Evolutionary conservation across 345 rosid species (phyloP), one percentile per base, ranked within the genome.

Genomic region (Pugionium dolabratum): DNA sequence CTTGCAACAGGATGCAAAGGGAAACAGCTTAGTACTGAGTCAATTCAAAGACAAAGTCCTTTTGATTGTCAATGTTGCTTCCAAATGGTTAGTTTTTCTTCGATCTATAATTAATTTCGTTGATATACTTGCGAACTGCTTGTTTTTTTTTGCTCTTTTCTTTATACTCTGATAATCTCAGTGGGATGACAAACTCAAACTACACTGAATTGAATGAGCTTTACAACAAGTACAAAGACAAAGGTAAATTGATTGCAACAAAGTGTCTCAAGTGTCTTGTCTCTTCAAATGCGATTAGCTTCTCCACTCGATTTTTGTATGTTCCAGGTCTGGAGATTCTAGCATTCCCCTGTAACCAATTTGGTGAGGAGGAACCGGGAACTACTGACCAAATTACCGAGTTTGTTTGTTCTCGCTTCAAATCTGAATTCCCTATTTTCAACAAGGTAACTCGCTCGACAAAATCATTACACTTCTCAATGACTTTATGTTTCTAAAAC

Each of bases 291-390:
- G 4, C 2, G 3, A 11, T 33, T 66, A 3, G 30, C 32, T 73
- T 44, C 29, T 42, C 10, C 0, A 6, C 11, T 31, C 9, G 67
- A 51, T 52, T 29, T 40, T 70, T 10, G 43, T 28, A 5, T 56
- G 58, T 31, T 71, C 26, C 80, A 89, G 95, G 98, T 51, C 66
- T 92, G 6, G 93, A 89, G 80, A 86, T 92, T 72, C 59, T 86
- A 69, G 95, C 93, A 53, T 92, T 89, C 71, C 97, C 98, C 5
- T 89, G 96, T 81, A 92, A 92, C 77, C 96, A 89, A 69, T 92
- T 92, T 71, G 89, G 83, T 0, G 85, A 85, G 9, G 89, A 92
- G 86, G 98, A 92, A 76, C 93, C 93, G 0, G 98, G 95, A 75
- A 83, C 69, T 55, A 86, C 72, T 72, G 77, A 78, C 35, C 78